Evolutionary conservation across 2,329 filamentous ascomycete genomes (phyloP).

Genomic region (Penicillium janthinellum): DNA sequence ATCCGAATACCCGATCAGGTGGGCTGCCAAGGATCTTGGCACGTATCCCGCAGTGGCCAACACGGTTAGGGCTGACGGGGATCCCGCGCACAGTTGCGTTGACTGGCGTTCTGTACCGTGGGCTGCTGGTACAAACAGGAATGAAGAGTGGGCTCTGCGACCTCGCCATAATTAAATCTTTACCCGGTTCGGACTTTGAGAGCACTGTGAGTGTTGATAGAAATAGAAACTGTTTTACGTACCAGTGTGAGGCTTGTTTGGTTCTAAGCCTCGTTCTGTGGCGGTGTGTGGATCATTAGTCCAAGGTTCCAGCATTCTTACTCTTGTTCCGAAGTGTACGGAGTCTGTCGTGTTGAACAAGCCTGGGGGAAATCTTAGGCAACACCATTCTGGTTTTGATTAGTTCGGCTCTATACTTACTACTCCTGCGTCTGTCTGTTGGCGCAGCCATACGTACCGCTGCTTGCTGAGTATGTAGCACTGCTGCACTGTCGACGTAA

Average conservation of each 20-base stretch:
- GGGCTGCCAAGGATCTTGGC: slow-evolving; percentile 25
- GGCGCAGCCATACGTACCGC: background rate
- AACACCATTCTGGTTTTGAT: slow-evolving; percentile 21
- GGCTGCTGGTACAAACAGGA: background rate
- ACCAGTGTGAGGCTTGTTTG: slow-evolving; percentile 6
- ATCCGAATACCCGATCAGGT: slow-evolving; percentile 15
- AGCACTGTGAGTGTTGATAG: background rate
- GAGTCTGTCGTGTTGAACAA: background rate
- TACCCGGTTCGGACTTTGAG: background rate
- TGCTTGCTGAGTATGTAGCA: background rate
- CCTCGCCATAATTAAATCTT: background rate
- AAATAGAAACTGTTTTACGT: background rate
- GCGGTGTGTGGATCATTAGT: slow-evolving; percentile 10
- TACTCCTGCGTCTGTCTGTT: slow-evolving; percentile 3
- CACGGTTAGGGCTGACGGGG: slow-evolving; percentile 18
- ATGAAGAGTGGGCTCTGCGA: background rate
- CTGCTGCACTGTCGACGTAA: too few species aligned
- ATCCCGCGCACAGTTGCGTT: background rate
- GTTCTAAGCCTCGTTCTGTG: slow-evolving; percentile 5
- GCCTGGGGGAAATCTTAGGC: slow-evolving; percentile 15
- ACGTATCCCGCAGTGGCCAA: background rate
- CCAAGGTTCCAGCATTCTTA: background rate
- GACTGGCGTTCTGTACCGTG: background rate
- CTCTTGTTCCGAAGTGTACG: background rate
- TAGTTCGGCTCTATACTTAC: slow-evolving; percentile 19